Base-by-base conservation (phyloP, 176 grass and related monocot genomes). In the Areca catechu region DNA sequence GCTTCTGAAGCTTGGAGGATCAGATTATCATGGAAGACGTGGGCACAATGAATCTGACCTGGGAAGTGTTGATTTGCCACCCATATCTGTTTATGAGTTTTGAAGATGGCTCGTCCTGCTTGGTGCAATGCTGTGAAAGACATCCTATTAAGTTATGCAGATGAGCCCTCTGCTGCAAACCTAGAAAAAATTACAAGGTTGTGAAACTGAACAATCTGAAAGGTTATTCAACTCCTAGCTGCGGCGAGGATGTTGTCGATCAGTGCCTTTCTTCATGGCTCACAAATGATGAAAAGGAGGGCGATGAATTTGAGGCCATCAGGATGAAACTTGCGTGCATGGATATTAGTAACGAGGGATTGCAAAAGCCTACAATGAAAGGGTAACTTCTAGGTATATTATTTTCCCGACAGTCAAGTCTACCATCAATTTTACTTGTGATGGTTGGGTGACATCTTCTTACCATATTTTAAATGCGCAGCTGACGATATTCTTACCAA, bases 1-100 rank as follows among this genome's bases (percentile, higher is more conserved):
- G 69, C 80, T 98, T 68, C 25, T 92, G 68, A 98, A 98, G 74
- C 64, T 98, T 22, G 84, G 93, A 64, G 88, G 88, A 79, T 98
- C 93, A 57, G 93, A 98, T 83, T 98, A 92, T 20, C 93, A 98
- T 82, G 93, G 81, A 68, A 88, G 72, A 83, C 81, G 81, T 5
- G 67, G 79, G 24, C 87, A 89, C 57, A 76, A 92, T 73, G 88
- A 98, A 63, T 79, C 81, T 54, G 93, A 89, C 15, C 62, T 92
- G 72, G 93, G 93, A 25, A 80, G 55, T 16, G 76, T 98, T 62
- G 81, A 63, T 24, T 81, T 98, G 58, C 79, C 93, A 56, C 53
- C 78, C 65, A 79, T 69, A 70, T 77, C 84, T 67, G 49, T 89
- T 24, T 79, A 75, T 16, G 52, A 52, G 22, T 92, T 98, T 85